A percentile compares a stretch with the other conserved stretches of the same genome.
Evolutionary conservation across 148 eudicot genomes (phyloP).

Genomic region (Polygonum aviculare): DNA sequence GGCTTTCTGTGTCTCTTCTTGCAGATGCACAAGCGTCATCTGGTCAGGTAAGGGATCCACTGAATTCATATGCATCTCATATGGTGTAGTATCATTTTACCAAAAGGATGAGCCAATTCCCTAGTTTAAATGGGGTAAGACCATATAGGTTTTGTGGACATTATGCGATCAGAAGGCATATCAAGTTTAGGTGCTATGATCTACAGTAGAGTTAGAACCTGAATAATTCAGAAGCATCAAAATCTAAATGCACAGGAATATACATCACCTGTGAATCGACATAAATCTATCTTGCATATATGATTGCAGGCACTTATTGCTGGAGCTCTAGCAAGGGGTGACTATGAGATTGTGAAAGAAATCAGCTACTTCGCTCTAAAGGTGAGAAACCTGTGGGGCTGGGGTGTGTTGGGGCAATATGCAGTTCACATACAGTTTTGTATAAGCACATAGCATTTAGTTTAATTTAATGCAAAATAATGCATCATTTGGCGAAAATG

Average conservation of each 20-base stretch:
- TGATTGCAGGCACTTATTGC: slow-evolving; percentile 8
- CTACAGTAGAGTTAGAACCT: no score
- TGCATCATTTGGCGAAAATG: no score
- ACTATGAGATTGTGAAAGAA: slow-evolving; percentile 4
- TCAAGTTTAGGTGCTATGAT: background rate
- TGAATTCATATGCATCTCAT: background rate
- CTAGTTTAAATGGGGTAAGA: no score
- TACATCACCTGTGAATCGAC: background rate
- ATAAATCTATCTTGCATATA: background rate
- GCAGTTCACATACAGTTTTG: no score
- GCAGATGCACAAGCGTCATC: slow-evolving; percentile 87
- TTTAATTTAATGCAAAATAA: no score
- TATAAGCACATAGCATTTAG: no score
- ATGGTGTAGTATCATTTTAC: background rate
- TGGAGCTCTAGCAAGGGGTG: slow-evolving; percentile 3
- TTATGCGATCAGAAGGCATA: background rate
- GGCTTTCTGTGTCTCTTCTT: slow-evolving; percentile 73
- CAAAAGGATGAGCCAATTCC: background rate
- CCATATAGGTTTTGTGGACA: no score
- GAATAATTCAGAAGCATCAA: background rate
- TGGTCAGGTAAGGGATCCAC: slow-evolving; percentile 48
- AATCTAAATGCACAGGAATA: background rate
- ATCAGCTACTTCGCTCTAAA: slow-evolving; percentile 6
- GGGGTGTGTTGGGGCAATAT: background rate
- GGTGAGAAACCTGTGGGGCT: background rate